These are phyloP conservation scores for Phanerochaete carnosa DNA, from an alignment of 768 basidiomycete species.

Conservation along the genomic window DNA sequence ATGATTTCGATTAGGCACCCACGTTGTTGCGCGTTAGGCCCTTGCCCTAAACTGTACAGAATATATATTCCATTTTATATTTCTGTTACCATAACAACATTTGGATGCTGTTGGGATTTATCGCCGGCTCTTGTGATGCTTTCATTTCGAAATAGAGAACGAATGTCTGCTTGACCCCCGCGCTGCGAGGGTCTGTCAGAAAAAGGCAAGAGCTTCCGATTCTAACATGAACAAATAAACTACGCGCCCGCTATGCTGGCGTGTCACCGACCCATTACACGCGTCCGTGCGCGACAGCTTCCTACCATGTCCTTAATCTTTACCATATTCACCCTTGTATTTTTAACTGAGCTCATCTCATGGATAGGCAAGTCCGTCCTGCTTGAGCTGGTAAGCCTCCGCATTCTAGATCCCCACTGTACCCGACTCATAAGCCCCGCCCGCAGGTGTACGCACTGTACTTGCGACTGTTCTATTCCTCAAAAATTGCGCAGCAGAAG, in stretches of 20 bases:
- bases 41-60: too few species aligned
- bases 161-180: too few species aligned
- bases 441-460: constrained; percentile 76
- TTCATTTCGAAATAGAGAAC: too few species aligned
- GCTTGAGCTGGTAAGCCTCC: constrained; percentile 67
- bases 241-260: neutral
- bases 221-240: constrained; percentile 1
- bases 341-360: constrained; percentile 77
- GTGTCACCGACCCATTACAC: neutral
- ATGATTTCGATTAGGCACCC: too few species aligned
- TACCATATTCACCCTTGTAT: constrained; percentile 78
- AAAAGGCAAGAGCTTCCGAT: constrained; percentile 2
- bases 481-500: constrained; percentile 54
- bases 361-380: constrained; percentile 90
- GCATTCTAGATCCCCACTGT: neutral
- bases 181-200: too few species aligned
- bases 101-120: too few species aligned
- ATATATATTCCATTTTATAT: too few species aligned
- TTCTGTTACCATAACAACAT: too few species aligned
- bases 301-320: constrained; percentile 70
- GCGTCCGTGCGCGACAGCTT: neutral
- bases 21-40: too few species aligned
- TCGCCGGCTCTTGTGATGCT: too few species aligned
- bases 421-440: neutral
- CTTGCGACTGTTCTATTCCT: constrained; percentile 59